Evolutionary conservation across 2,329 filamentous ascomycete genomes (phyloP), one percentile per base, ranked within the genome.

Genomic region (Penicillium sp.): DNA sequence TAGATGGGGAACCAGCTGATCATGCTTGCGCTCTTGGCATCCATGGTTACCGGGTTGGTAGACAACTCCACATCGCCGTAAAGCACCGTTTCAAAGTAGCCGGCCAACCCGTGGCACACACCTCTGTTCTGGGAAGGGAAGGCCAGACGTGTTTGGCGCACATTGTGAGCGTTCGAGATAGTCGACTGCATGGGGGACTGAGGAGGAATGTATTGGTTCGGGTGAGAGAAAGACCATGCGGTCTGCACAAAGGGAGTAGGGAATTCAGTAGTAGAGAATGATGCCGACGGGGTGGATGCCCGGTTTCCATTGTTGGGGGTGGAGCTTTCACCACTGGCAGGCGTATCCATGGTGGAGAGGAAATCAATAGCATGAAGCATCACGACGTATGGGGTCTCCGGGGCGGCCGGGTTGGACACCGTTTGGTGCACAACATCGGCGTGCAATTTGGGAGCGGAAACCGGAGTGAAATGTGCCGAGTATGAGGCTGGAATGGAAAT

Each of bases 1-100:
- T 93, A 97, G 31, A 99, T 97, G 1, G 94, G 94, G 73, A 99
- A 99, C 94, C 94, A 99, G 55, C 91, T 96, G 63, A 97, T 96
- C 95, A 99, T 99, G 68, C 95, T 93, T 71, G 89, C 89, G 81
- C 92, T 96, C 84, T 97, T 97, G 57, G 80, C 80, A 56, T 94
- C 91, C 77, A 99, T 97, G 31, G 89, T 90, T 63, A 96, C 89
- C 0, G 94, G 95, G 69, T 96, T 89, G 4, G 90, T 99, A 69
- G 91, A 96, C 59, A 99, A 83, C 78, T 97, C 93, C 5, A 97
- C 85, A 66, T 86, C 87, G 1, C 78, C 82, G 72, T 97, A 99
- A 21, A 99, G 82, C n/a, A 96, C 91, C 0, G 92, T 91, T 77
- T 99, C 94, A 73, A 99, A 99, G 74, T 97, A 99, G 0, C 93